Evolutionary conservation across 2,329 filamentous ascomycete species (phyloP).

Genomic region (Aspergillus chevalieri): DNA sequence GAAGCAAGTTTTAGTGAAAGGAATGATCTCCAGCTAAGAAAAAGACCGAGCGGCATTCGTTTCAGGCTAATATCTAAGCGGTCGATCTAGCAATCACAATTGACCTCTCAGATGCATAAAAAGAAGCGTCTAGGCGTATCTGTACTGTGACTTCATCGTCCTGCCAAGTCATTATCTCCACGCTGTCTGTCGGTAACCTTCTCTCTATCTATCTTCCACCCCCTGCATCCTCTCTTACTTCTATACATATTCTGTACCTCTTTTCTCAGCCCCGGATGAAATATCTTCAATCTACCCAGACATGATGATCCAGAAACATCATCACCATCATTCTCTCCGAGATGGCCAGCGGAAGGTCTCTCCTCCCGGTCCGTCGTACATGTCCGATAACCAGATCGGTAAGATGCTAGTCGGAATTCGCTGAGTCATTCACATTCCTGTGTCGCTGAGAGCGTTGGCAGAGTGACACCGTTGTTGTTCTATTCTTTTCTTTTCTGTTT

Average conservation of each 20-base stretch:
- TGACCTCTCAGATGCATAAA: background rate
- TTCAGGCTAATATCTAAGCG: background rate
- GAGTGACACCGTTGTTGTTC: slow-evolving; percentile 11
- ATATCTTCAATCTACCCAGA: background rate
- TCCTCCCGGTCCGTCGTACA: slow-evolving; percentile 41
- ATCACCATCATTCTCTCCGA: slow-evolving; percentile 14
- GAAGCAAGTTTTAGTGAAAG: background rate
- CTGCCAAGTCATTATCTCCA: background rate
- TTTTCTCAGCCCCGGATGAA: background rate
- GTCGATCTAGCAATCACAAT: background rate
- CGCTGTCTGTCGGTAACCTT: background rate
- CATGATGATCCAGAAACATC: slow-evolving; percentile 35
- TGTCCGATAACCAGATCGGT: slow-evolving; percentile 44
- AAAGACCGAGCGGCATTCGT: background rate
- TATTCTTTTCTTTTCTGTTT: slow-evolving; percentile 1
- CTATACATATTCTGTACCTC: background rate
- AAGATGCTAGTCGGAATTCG: slow-evolving; percentile 18
- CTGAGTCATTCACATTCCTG: slow-evolving; percentile 13
- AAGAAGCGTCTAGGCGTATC: background rate
- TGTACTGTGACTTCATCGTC: background rate
- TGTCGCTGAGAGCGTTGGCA: slow-evolving; percentile 11
- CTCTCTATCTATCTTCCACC: background rate
- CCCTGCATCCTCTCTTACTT: background rate
- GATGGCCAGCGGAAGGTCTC: slow-evolving; percentile 39
- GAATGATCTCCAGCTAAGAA: background rate